Conservation (phyloP, 1,284 basidiomycete genomes). For the Macrocybe sp. region DNA sequence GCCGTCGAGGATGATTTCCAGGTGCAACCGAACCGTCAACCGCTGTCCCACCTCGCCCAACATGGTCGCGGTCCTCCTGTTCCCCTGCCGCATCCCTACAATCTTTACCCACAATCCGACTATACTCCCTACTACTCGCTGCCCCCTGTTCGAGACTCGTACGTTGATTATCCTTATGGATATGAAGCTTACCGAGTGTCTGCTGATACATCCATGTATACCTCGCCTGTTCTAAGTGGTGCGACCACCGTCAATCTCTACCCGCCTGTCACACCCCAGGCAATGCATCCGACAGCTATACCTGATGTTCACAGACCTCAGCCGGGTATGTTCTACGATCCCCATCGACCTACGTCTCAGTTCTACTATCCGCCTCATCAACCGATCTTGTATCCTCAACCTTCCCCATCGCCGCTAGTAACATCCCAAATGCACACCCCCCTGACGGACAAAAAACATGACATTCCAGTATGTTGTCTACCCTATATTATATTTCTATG, state of each 20-base stretch:
- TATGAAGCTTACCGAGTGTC: slow-evolving; percentile 37
- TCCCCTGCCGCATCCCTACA: slow-evolving; percentile 45
- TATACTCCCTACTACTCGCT: slow-evolving; percentile 53
- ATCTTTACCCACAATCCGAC: slow-evolving; percentile 48
- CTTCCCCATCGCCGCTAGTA: slow-evolving; percentile 49
- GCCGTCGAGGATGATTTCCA: slow-evolving; percentile 57
- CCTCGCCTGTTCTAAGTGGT: slow-evolving; percentile 21
- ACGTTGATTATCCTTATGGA: slow-evolving; percentile 50
- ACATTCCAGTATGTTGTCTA: slow-evolving; percentile 43
- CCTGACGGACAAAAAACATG: slow-evolving; percentile 53
- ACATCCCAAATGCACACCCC: slow-evolving; percentile 40
- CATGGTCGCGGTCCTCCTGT: slow-evolving; percentile 28
- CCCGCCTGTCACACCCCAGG: slow-evolving; percentile 38
- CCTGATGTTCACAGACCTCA: slow-evolving; percentile 44
- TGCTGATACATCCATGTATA: slow-evolving; percentile 48
- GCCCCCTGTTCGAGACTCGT: slow-evolving; percentile 38
- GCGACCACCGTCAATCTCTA: slow-evolving; percentile 42
- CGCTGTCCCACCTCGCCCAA: slow-evolving; percentile 9
- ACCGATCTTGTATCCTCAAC: slow-evolving; percentile 52
- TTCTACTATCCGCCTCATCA: slow-evolving; percentile 59
- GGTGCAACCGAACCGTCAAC: slow-evolving; percentile 28
- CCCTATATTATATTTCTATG: slow-evolving; percentile 6
- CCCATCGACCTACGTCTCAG: slow-evolving; percentile 47
- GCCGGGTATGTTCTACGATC: slow-evolving; percentile 58
- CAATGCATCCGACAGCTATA: slow-evolving; percentile 39